Base-by-base conservation (phyloP, 2,329 filamentous ascomycete genomes). In the Colletotrichum navitas region DNA sequence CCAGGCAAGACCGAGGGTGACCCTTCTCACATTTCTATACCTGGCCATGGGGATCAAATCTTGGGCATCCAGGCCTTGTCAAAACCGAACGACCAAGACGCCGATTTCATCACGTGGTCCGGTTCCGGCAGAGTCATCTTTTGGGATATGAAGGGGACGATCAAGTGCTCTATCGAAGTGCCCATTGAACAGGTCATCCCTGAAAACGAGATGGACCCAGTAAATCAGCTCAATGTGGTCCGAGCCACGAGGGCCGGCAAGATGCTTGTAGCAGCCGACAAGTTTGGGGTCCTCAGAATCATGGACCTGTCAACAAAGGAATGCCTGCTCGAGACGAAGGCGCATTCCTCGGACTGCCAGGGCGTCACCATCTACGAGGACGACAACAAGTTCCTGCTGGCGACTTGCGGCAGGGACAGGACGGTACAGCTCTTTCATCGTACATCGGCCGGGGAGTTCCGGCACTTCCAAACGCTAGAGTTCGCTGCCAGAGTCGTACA, bases 21-120 rank as follows among this genome's bases (percentile, higher is more conserved):
- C 32, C 77, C 81, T 11, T 81, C 83, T n/a, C 83, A 83, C 54
- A 86, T 89, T 32, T 86, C 86, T 16, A 89, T 92, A 54, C 87
- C 90, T 1, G 90, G 90, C 16, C 88, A 90, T 69, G 88, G 89
- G 18, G 89, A 91, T 62, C 82, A 90, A 0, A 88, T 92, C n/a
- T 80, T 94, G 52, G 96, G 96, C 18, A 91, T 98, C 1, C 88
- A 91, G 63, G 81, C 90, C 0, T 82, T 98, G 5, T 80, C 86
- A 3, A 83, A 84, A 29, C 86, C 89, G 0, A 93, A 93, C 70
- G 79, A 84, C 5, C 82, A 89, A 32, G 85, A 88, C 29, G 91
- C 94, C 0, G 88, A 91, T 11, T 98, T 98, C 77, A 91, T 95
- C 74, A 98, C 95, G 0, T 99, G 95, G 93, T 95, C 95, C 2